Evolutionary conservation across 805 yeast species (phyloP).

Genomic region (Brettanomyces naardenensis): DNA sequence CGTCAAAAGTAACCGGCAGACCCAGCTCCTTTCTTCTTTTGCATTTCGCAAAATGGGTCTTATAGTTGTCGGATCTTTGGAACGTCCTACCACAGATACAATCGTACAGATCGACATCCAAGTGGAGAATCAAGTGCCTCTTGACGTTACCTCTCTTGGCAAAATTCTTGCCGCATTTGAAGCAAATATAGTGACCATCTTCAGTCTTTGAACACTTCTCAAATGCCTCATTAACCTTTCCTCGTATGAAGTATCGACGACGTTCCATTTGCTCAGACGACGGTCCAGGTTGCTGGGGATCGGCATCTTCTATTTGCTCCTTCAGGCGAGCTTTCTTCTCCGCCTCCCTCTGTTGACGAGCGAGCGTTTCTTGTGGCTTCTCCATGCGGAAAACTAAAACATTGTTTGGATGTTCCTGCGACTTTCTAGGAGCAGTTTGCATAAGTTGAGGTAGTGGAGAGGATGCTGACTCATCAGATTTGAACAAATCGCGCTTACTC

Average conservation of each 20-base stretch:
- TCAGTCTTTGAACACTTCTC: slow-evolving; percentile 13
- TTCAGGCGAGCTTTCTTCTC: not conserved
- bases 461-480: no score
- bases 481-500: not conserved
- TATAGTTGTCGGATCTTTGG: slow-evolving; percentile 19
- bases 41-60: slow-evolving; percentile 16
- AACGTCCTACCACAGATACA: slow-evolving; percentile 20
- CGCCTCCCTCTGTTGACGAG: slow-evolving; percentile 1
- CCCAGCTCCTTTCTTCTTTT: slow-evolving; percentile 7
- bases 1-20: slow-evolving; percentile 1
- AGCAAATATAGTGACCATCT: slow-evolving; percentile 15
- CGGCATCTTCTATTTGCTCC: not conserved
- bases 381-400: slow-evolving; percentile 5
- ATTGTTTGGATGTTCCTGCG: not conserved
- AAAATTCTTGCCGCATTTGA: slow-evolving; percentile 14
- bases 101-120: slow-evolving; percentile 16
- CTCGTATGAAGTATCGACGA: slow-evolving; percentile 5
- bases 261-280: slow-evolving; percentile 1
- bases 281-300: not conserved
- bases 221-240: slow-evolving; percentile 16
- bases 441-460: not conserved
- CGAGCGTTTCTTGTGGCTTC: slow-evolving; percentile 1
- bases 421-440: not conserved
- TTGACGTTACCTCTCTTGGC: slow-evolving; percentile 20
- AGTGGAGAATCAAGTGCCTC: slow-evolving; percentile 18